Conservation (phyloP, 768 basidiomycete species). For the Galerina marginata region DNA sequence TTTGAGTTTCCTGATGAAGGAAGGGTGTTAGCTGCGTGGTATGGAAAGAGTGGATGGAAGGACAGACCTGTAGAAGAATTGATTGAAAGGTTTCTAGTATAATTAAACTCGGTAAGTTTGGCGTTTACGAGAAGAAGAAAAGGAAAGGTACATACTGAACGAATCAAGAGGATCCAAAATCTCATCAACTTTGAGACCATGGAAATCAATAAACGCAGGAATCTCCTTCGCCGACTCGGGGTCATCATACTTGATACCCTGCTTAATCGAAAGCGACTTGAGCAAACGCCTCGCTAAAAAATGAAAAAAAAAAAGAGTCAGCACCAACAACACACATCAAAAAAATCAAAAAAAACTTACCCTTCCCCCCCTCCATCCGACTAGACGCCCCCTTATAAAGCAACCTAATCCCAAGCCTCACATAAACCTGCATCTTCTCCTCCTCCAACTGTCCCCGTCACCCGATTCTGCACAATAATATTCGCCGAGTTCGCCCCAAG, state of each 20-base stretch:
- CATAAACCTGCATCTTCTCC: slow-evolving; percentile 97
- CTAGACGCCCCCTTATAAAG: slow-evolving; percentile 91
- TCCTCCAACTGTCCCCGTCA: slow-evolving; percentile 92
- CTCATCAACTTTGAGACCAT: slow-evolving; percentile 82
- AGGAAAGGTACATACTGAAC: slow-evolving; percentile 63
- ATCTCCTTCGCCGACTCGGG: slow-evolving; percentile 88
- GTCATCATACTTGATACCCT: slow-evolving; percentile 91
- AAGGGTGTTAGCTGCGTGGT: not conserved
- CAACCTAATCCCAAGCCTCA: slow-evolving; percentile 89
- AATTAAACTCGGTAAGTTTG: not conserved
- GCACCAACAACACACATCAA: not conserved
- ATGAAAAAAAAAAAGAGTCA: slow-evolving; percentile 7
- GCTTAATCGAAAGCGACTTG: slow-evolving; percentile 89
- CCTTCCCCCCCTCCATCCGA: slow-evolving; percentile 87
- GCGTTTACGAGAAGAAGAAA: not conserved
- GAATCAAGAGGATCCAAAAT: slow-evolving; percentile 82
- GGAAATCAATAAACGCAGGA: slow-evolving; percentile 86
- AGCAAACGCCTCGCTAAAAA: slow-evolving; percentile 77
- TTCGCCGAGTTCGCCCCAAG: slow-evolving; percentile 99
- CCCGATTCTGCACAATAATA: slow-evolving; percentile 94
- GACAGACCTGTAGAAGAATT: slow-evolving; percentile 82
- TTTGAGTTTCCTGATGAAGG: slow-evolving; percentile 66
- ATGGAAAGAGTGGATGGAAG: not conserved
- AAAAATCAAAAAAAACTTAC: slow-evolving; percentile 44
- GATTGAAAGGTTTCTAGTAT: slow-evolving; percentile 86